These are phyloP conservation scores for Eudorina sp. DNA, from an alignment of 139 green algal species.

Conservation along the genomic window DNA sequence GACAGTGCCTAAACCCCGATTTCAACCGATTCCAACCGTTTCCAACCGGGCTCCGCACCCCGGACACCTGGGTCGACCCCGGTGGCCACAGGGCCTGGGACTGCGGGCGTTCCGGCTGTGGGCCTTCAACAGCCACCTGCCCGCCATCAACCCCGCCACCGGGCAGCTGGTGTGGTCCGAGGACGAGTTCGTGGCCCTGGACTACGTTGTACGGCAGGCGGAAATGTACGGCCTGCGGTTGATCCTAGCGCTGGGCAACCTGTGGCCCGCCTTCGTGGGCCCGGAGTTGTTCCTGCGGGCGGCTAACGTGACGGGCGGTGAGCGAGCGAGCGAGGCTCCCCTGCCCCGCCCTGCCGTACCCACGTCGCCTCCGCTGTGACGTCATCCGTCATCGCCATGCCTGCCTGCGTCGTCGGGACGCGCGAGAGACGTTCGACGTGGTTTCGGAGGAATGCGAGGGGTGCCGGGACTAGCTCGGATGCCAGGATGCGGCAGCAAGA, in stretches of 20 bases:
- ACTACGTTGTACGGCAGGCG: conserved; percentile 14
- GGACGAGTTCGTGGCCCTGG: conserved; percentile 20
- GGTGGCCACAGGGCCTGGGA: conserved; percentile 49
- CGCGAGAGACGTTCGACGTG: too few species aligned
- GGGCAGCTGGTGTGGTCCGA: conserved; percentile 16
- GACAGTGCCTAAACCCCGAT: too few species aligned
- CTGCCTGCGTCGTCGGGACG: too few species aligned
- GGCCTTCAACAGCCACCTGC: conserved; percentile 64
- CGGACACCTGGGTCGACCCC: too few species aligned
- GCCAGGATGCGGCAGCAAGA: too few species aligned
- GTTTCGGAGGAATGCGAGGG: too few species aligned
- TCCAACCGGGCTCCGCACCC: too few species aligned
- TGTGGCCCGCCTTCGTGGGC: conserved; percentile 61
- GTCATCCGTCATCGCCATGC: too few species aligned
- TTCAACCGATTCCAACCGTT: too few species aligned
- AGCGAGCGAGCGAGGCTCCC: neutral
- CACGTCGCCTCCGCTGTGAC: too few species aligned
- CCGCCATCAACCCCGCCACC: neutral
- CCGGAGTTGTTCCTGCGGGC: conserved; percentile 57
- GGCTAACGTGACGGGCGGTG: neutral
- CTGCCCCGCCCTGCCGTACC: neutral
- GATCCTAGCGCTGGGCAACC: conserved; percentile 57
- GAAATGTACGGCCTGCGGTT: conserved; percentile 35
- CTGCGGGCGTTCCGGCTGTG: conserved; percentile 56
- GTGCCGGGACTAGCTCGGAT: too few species aligned